phyloP scores from a whole-genome alignment of 257 asterid species.

The Paraleonurus japonicus region DNA sequence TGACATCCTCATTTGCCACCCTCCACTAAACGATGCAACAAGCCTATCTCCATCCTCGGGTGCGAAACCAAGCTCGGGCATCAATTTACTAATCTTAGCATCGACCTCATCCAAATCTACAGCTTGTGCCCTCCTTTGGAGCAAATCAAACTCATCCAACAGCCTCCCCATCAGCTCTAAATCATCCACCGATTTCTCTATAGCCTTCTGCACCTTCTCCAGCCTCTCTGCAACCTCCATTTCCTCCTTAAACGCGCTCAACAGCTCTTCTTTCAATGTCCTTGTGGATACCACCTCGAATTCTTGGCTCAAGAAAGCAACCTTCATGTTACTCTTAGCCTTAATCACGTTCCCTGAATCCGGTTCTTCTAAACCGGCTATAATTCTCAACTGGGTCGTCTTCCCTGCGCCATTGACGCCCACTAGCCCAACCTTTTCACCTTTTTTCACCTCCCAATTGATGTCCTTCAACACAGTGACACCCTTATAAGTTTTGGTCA shows the following conservation, averaged over 20 bases:
- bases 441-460: slow-evolving; percentile 94
- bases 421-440: slow-evolving; percentile 90
- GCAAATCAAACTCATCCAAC: slow-evolving; percentile 95
- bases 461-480: slow-evolving; percentile 78
- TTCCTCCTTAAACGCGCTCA: slow-evolving; percentile 95
- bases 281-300: slow-evolving; percentile 76
- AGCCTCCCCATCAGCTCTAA: slow-evolving; percentile 95
- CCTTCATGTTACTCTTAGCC: slow-evolving; percentile 77
- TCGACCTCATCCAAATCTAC: slow-evolving; percentile 92
- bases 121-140: slow-evolving; percentile 96
- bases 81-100: slow-evolving; percentile 76
- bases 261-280: slow-evolving; percentile 87
- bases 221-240: slow-evolving; percentile 85
- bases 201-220: slow-evolving; percentile 92
- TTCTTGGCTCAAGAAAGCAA: slow-evolving; percentile 87
- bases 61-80: slow-evolving; percentile 93
- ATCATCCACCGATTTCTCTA: slow-evolving; percentile 90
- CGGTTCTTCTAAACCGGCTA: slow-evolving; percentile 84
- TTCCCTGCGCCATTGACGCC: slow-evolving; percentile 99
- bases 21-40: slow-evolving; percentile 96
- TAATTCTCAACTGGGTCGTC: slow-evolving; percentile 90
- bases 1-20: slow-evolving; percentile 99
- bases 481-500: slow-evolving; percentile 80
- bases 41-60: slow-evolving; percentile 91
- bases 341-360: slow-evolving; percentile 90